Conservation (phyloP, 225 moss, liverwort and hornwort genomes). For the Pleurozium schreberi region DNA sequence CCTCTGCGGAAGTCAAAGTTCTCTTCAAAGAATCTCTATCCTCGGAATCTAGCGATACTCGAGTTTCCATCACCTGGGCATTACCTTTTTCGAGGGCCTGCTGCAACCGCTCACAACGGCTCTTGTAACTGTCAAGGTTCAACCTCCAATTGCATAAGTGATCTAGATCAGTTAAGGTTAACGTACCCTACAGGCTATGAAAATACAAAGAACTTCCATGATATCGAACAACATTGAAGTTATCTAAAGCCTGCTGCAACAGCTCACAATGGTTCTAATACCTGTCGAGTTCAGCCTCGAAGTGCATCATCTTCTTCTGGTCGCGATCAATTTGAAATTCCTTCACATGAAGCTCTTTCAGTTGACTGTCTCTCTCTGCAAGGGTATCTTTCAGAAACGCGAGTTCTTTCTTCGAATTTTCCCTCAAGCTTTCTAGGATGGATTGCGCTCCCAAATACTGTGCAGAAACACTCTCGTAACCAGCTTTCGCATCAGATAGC, state of each 20-base stretch:
- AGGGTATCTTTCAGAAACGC: slow-evolving; percentile 31
- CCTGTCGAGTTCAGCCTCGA: slow-evolving; percentile 36
- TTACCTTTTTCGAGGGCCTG: not conserved
- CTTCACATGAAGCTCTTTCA: slow-evolving; percentile 46
- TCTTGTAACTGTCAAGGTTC: slow-evolving; percentile 30
- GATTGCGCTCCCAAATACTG: slow-evolving; percentile 43
- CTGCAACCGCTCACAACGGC: slow-evolving; percentile 20
- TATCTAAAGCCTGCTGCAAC: not conserved
- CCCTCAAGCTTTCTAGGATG: slow-evolving; percentile 37
- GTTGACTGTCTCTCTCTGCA: slow-evolving; percentile 38
- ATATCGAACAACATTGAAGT: not conserved
- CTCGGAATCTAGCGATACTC: not conserved
- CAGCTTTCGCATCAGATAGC: slow-evolving; percentile 40
- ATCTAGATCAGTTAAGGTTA: not conserved
- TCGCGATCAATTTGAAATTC: slow-evolving; percentile 39
- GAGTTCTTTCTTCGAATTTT: slow-evolving; percentile 49
- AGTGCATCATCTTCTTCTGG: slow-evolving; percentile 22
- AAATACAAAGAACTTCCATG: not conserved
- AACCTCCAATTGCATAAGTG: slow-evolving; percentile 14
- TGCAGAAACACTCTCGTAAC: slow-evolving; percentile 43
- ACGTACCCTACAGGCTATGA: not conserved
- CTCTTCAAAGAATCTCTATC: not conserved
- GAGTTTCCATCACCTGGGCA: slow-evolving; percentile 2
- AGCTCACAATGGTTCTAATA: slow-evolving; percentile 27
- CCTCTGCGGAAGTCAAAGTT: slow-evolving; percentile 14